Evolutionary conservation across 805 yeast genomes (phyloP).

Genomic region (Yamadazyma nakazawae): DNA sequence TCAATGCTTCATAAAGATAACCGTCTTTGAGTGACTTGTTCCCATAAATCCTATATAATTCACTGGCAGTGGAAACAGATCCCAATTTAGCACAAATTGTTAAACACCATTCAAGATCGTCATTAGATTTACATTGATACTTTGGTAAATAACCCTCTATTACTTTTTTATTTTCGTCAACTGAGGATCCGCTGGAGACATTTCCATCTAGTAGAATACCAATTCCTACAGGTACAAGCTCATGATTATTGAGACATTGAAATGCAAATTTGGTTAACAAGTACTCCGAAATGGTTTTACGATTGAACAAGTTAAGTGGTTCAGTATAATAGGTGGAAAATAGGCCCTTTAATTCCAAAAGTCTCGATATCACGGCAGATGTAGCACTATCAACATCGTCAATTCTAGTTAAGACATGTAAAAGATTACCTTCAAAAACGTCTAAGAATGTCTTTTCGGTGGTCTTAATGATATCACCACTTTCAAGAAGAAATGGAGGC

Average conservation of each 20-base stretch:
- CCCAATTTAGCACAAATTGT: conserved; percentile 68
- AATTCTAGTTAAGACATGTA: conserved; percentile 55
- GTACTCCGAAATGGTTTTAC: conserved; percentile 48
- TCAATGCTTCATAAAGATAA: conserved; percentile 57
- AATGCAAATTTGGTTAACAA: conserved; percentile 54
- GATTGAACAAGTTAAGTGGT: conserved; percentile 1
- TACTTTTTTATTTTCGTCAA: conserved; percentile 29
- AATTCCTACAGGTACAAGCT: conserved; percentile 63
- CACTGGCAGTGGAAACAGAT: conserved; percentile 54
- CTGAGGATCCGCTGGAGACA: conserved; percentile 42
- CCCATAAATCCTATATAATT: conserved; percentile 51
- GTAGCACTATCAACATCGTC: conserved; percentile 61
- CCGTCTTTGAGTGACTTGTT: conserved; percentile 51
- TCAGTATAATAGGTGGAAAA: conserved; percentile 37
- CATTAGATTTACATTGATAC: conserved; percentile 60
- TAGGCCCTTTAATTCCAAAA: conserved; percentile 63
- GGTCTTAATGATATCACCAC: conserved; percentile 29
- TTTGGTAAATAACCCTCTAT: conserved; percentile 59
- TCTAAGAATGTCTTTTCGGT: conserved; percentile 46
- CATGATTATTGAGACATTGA: conserved; percentile 49
- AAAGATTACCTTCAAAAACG: conserved; percentile 52
- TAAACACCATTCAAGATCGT: conserved; percentile 77
- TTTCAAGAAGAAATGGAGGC: conserved; percentile 31
- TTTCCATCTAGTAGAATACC: conserved; percentile 49
- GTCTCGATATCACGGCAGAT: conserved; percentile 57